A percentile compares a stretch with the other conserved stretches of the same genome.
phyloP scores from a whole-genome alignment of 257 asterid genomes.

The Gentiana straminea region DNA sequence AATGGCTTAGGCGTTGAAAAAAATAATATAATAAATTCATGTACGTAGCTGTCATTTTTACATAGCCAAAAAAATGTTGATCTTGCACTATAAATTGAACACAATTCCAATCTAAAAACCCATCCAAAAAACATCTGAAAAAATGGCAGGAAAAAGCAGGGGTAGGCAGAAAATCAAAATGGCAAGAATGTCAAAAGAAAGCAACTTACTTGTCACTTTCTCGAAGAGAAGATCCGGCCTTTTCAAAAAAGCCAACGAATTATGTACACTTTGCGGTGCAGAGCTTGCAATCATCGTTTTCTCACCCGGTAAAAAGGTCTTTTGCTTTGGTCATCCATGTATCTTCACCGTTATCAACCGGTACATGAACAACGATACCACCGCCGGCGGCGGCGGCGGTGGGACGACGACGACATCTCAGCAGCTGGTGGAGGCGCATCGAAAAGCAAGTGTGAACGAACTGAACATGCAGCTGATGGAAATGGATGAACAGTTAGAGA shows the following conservation, averaged over 20 bases:
- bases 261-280: slow-evolving; percentile 25
- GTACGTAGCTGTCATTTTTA: too few relatives aligned
- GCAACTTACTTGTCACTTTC: slow-evolving; percentile 33
- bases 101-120: too few relatives aligned
- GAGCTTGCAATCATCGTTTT: slow-evolving; percentile 28
- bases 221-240: slow-evolving; percentile 38
- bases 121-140: too few relatives aligned
- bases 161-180: slow-evolving; percentile 38
- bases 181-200: slow-evolving; percentile 32
- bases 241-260: slow-evolving; percentile 33
- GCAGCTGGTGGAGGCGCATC: slow-evolving; percentile 34
- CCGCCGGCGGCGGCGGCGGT: not conserved
- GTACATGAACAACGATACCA: slow-evolving; percentile 10
- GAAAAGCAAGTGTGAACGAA: slow-evolving; percentile 23
- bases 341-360: slow-evolving; percentile 25
- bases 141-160: slow-evolving; percentile 22
- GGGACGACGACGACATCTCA: not conserved
- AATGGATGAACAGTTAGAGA: slow-evolving; percentile 15
- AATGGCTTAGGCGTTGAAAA: too few relatives aligned
- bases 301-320: slow-evolving; percentile 31
- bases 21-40: too few relatives aligned
- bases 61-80: too few relatives aligned
- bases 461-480: slow-evolving; percentile 26
- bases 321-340: slow-evolving; percentile 31
- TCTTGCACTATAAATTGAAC: too few relatives aligned